Base-by-base conservation (phyloP, 2,329 filamentous ascomycete species). In the Emergomyces pasteurianus region DNA sequence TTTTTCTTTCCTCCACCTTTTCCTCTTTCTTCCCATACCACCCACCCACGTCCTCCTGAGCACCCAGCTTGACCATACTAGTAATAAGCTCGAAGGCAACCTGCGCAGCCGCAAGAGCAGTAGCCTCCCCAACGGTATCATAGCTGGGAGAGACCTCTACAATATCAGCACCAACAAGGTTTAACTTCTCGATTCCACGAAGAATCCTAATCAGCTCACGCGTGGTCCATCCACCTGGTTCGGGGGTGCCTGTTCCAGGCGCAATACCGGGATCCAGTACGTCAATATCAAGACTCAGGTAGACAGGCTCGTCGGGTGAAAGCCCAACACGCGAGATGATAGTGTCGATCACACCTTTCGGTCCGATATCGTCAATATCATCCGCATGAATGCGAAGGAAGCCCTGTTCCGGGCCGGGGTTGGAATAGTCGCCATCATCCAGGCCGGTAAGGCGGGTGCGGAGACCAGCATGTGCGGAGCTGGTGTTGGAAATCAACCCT, bases 151-250 rank as follows among this genome's bases (percentile, higher is more conserved):
- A 85, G 9, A 95, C 89, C 79, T 96, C 92, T 5, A 96, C 92
- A 56, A 96, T 83, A 74, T 96, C 92, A 0, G 90, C 92, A 1
- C 90, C 92, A 3, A 96, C 89, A 3, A 96, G 77, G 70, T 96
- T 95, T 71, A 96, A 73, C 64, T 73, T 62, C 76, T 96, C 91
- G 49, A 96, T 82, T 0, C 89, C 90, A 38, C 90, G 80, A 71
- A 96, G 74, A 61, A 96, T 90, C 14, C 88, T 80, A 65, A 95
- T 92, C 67, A 96, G 79, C 78, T 96, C 92, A 58, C 91, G 80
- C 23, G 88, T 95, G 6, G 89, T 94, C 91, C 91, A 96, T 43
- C 91, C 91, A 61, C 92, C 91, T 0, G 90, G 88, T 77, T 95
- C 91, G 0, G 91, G 91, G 0, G 91, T 96, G 0, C 91, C 92